Evolutionary conservation across 2,329 filamentous ascomycete genomes (phyloP).

Genomic region (Epichloe hybrida): DNA sequence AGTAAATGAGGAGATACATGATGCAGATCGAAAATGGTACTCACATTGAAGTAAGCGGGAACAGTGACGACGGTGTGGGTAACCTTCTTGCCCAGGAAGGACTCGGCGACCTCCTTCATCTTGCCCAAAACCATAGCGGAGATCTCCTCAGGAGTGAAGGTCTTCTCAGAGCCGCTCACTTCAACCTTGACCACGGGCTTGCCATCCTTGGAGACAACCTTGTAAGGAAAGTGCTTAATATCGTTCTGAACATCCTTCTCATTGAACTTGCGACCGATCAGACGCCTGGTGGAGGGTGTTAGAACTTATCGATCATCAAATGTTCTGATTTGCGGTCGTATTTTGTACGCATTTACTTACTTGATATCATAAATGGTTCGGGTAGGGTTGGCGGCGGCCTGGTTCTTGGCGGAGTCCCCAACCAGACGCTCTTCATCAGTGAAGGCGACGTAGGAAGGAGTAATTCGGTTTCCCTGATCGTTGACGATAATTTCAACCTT

Average conservation of each 20-base stretch:
- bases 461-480: slow-evolving; percentile 94
- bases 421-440: slow-evolving; percentile 95
- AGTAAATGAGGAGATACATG: background rate
- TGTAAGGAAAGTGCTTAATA: slow-evolving; percentile 98
- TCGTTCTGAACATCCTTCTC: slow-evolving; percentile 85
- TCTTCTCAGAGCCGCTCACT: slow-evolving; percentile 50
- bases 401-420: slow-evolving; percentile 95
- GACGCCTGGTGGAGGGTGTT: slow-evolving; percentile 40
- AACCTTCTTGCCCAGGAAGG: slow-evolving; percentile 71
- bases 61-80: slow-evolving; percentile 87
- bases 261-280: slow-evolving; percentile 71
- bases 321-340: background rate
- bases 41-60: slow-evolving; percentile 84
- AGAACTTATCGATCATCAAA: background rate
- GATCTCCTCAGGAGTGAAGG: slow-evolving; percentile 68
- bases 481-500: slow-evolving; percentile 94
- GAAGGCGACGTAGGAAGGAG: slow-evolving; percentile 88
- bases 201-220: slow-evolving; percentile 75
- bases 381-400: slow-evolving; percentile 66
- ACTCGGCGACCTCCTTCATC: slow-evolving; percentile 75
- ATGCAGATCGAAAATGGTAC: slow-evolving; percentile 6
- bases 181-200: slow-evolving; percentile 77
- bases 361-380: slow-evolving; percentile 74
- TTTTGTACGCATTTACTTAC: slow-evolving; percentile 35
- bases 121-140: slow-evolving; percentile 71